A percentile compares a stretch with the other conserved stretches of the same genome.
These are phyloP conservation scores for Picea sitchensis DNA, from an alignment of 75 land plant species.

Conservation along the genomic window DNA sequence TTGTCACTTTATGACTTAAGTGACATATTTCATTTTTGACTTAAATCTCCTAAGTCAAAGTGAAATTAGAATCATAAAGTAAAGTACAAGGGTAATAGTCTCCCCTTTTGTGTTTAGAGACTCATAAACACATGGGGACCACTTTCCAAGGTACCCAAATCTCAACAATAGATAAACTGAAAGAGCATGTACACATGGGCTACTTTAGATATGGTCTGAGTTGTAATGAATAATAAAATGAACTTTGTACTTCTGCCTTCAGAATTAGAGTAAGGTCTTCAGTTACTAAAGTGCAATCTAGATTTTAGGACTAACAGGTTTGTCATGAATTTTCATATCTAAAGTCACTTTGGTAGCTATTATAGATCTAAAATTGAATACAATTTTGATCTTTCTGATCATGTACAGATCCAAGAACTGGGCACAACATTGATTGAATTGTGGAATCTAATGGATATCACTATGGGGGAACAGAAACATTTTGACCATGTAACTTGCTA, in stretches of 20 bases:
- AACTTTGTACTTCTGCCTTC: neutral
- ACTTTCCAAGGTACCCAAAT: no score
- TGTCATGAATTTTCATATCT: neutral
- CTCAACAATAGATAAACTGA: neutral
- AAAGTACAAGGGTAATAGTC: no score
- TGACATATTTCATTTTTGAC: no score
- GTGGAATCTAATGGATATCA: slow-evolving; percentile 51
- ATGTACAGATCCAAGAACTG: slow-evolving; percentile 39
- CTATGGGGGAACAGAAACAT: slow-evolving; percentile 35
- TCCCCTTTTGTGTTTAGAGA: no score
- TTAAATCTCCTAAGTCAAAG: no score
- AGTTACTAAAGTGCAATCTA: neutral
- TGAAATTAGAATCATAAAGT: no score
- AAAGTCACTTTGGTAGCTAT: neutral
- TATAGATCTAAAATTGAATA: neutral
- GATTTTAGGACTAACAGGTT: neutral
- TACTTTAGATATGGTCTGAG: neutral
- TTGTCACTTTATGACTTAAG: no score
- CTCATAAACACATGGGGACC: no score
- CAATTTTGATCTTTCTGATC: neutral
- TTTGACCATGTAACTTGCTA: slow-evolving; percentile 46
- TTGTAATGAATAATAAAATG: neutral
- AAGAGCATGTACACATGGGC: neutral
- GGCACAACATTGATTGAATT: slow-evolving; percentile 36
- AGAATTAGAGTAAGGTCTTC: neutral